Evolutionary conservation across 192 early-diverging fungal genomes (phyloP).

Genomic region (Glomus cerebriforme): DNA sequence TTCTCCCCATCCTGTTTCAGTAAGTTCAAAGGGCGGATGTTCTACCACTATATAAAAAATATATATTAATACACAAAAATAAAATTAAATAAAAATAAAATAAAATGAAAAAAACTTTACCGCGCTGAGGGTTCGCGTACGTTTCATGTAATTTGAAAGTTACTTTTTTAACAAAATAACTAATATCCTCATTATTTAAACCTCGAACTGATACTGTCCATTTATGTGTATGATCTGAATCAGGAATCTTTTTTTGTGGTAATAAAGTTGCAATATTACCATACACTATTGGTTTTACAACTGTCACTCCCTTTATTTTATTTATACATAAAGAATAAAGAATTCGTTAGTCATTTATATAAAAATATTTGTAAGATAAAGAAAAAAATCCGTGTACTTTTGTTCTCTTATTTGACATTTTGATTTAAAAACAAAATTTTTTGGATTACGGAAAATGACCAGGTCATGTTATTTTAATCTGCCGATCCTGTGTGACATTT

Average conservation of each 20-base stretch:
- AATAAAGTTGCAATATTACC: conserved; percentile 81
- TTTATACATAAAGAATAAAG: neutral
- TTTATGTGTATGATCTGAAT: conserved; percentile 91
- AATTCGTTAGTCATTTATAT: neutral
- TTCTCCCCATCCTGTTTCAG: conserved; percentile 99
- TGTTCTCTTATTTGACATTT: conserved; percentile 13
- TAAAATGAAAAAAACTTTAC: conserved; percentile 42
- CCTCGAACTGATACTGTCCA: conserved; percentile 93
- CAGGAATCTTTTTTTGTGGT: conserved; percentile 58
- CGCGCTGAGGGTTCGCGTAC: conserved; percentile 71
- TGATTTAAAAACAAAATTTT: too few species aligned
- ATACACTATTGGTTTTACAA: conserved; percentile 82
- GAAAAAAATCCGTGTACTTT: neutral
- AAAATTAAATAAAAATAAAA: neutral
- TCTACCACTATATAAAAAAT: conserved; percentile 80
- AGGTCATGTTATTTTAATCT: too few species aligned
- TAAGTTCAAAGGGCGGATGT: conserved; percentile 86
- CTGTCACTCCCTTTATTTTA: conserved; percentile 56
- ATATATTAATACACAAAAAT: too few species aligned
- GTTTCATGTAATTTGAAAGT: conserved; percentile 96
- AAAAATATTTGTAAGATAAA: neutral
- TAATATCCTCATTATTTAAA: conserved; percentile 83
- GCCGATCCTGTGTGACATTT: too few species aligned
- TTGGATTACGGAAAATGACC: too few species aligned
- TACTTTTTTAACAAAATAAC: conserved; percentile 85